Conservation (phyloP, 768 basidiomycete genomes). For the Coprinopsis strossmayeri region DNA sequence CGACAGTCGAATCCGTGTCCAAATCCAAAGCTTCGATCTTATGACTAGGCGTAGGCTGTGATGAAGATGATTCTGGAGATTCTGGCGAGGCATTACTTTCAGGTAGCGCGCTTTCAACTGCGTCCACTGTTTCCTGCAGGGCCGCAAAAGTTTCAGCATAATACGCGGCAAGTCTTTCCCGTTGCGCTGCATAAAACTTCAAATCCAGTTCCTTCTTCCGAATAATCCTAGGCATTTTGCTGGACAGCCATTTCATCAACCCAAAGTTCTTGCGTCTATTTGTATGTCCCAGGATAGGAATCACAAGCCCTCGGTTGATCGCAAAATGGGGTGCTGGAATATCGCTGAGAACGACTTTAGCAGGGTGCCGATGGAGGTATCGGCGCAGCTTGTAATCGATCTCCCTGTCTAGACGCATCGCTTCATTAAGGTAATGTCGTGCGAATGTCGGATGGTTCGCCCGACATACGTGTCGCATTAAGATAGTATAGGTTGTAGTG, state of each 20-base stretch:
- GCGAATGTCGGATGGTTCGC: slow-evolving; percentile 45
- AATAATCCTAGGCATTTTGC: slow-evolving; percentile 39
- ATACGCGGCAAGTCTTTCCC: slow-evolving; percentile 12
- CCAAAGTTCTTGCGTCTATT: slow-evolving; percentile 54
- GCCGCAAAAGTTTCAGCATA: too few relatives aligned
- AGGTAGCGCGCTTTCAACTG: too few relatives aligned
- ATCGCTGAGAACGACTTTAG: slow-evolving; percentile 21
- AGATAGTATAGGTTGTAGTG: slow-evolving; percentile 56
- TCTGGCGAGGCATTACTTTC: too few relatives aligned
- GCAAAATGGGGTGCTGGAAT: slow-evolving; percentile 46
- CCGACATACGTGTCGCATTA: slow-evolving; percentile 52
- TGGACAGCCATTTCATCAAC: slow-evolving; percentile 53
- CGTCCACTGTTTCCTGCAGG: too few relatives aligned
- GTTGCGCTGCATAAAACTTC: slow-evolving; percentile 30
- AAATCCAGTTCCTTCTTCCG: slow-evolving; percentile 44
- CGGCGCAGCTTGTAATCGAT: slow-evolving; percentile 23
- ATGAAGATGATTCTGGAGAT: slow-evolving; percentile 2
- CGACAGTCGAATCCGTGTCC: slow-evolving; percentile 18
- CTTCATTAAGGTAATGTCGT: slow-evolving; percentile 60
- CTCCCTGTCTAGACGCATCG: slow-evolving; percentile 38
- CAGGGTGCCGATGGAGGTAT: slow-evolving; percentile 15
- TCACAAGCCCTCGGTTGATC: slow-evolving; percentile 48
- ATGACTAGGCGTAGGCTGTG: neutral
- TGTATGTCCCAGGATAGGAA: slow-evolving; percentile 51
- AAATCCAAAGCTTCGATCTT: slow-evolving; percentile 23